Percentiles rank a stretch among this genome's conserved stretches.
Evolutionary conservation across 176 grass and related monocot species (phyloP).

Genomic region (Elymus sibiricus): DNA sequence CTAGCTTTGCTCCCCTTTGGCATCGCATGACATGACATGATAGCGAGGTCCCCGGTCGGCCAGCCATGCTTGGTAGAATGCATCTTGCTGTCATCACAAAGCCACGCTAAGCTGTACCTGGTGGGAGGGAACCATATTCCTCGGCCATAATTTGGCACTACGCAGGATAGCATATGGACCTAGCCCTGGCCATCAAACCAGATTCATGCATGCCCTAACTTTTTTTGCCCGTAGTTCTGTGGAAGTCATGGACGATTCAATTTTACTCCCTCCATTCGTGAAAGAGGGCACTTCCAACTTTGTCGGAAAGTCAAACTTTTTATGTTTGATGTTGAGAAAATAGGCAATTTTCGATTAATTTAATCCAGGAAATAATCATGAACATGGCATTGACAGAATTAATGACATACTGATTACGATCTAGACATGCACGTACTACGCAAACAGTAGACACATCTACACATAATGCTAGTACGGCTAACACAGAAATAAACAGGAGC

Average conservation of each 20-base stretch:
- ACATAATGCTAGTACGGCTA: too few species aligned
- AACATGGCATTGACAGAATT: too few species aligned
- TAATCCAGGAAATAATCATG: too few species aligned
- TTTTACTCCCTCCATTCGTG: too few species aligned
- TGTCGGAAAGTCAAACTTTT: too few species aligned
- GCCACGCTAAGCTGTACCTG: not conserved
- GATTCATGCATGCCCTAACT: not conserved
- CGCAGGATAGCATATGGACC: not conserved
- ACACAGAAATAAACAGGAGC: too few species aligned
- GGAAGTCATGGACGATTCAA: not conserved
- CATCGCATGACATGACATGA: conserved; percentile 3
- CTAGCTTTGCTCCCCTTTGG: not conserved
- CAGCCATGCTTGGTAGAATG: not conserved
- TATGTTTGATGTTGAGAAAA: too few species aligned
- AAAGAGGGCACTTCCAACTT: too few species aligned
- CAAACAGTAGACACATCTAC: too few species aligned
- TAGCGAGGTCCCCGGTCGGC: conserved; percentile 17
- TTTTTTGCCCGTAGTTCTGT: not conserved
- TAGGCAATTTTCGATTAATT: too few species aligned
- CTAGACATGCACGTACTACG: too few species aligned
- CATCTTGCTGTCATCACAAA: conserved; percentile 14
- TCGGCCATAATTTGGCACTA: conserved; percentile 11
- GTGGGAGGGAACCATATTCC: conserved; percentile 10
- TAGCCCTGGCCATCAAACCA: not conserved
- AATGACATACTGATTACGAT: too few species aligned